A percentile compares a stretch with the other conserved stretches of the same genome.
Conservation (phyloP, 2,329 filamentous ascomycete species). For the Pseudogymnoascus sp. region DNA sequence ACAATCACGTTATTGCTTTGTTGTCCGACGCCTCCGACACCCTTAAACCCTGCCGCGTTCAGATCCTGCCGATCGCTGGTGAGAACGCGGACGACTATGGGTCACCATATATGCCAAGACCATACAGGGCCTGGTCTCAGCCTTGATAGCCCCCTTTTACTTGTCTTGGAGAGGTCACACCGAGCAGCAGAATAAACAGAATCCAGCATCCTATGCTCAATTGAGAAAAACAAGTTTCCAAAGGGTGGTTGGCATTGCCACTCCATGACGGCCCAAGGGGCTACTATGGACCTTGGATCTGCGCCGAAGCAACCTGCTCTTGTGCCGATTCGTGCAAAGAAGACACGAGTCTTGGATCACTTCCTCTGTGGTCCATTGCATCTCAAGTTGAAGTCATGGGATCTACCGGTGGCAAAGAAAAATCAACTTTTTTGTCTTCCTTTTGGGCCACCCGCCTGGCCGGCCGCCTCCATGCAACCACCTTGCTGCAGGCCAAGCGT, state of each 20-base stretch:
- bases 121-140: not conserved
- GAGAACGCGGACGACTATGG: not conserved
- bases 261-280: not conserved
- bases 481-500: not conserved
- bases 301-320: not conserved
- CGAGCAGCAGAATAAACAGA: not conserved
- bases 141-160: not conserved
- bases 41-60: conserved; percentile 1
- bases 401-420: conserved; percentile 4
- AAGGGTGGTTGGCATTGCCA: not conserved
- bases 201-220: not conserved
- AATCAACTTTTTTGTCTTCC: conserved; percentile 2
- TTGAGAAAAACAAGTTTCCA: conserved; percentile 3
- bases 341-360: not conserved
- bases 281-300: not conserved
- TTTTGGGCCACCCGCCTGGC: conserved; percentile 6
- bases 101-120: conserved; percentile 1
- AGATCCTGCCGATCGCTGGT: conserved; percentile 3
- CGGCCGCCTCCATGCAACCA: conserved; percentile 4
- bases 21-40: conserved; percentile 9
- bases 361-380: not conserved
- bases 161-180: not conserved
- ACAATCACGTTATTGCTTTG: conserved; percentile 10
- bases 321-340: not conserved
- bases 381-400: not conserved